Conservation (phyloP, 2,329 filamentous ascomycete genomes). For the Colletotrichum sp. region DNA sequence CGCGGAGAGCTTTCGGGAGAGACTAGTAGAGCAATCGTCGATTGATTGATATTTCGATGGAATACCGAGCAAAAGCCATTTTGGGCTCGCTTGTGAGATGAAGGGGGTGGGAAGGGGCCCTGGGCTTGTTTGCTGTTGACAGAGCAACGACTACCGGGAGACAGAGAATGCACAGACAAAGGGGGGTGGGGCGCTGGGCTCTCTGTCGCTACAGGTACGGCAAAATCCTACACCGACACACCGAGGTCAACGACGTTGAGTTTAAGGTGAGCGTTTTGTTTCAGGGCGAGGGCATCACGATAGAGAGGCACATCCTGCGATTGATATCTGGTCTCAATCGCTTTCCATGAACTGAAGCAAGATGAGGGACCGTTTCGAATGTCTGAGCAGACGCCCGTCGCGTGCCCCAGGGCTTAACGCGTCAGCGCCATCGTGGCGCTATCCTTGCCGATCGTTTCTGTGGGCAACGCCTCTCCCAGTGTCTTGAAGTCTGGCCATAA, state of each 20-base stretch:
- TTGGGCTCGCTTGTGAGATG: conserved; percentile 22
- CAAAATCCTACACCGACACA: conserved; percentile 12
- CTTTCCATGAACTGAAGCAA: not conserved
- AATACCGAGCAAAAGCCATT: conserved; percentile 6
- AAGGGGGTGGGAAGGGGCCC: conserved; percentile 18
- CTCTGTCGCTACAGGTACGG: conserved; percentile 8
- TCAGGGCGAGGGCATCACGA: not conserved
- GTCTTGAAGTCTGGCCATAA: not conserved
- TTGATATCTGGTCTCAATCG: not conserved
- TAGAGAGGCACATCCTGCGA: too few species aligned
- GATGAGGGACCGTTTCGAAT: not conserved
- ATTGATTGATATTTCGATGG: conserved; percentile 19
- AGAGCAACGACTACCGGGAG: conserved; percentile 15
- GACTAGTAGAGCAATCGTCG: conserved; percentile 3
- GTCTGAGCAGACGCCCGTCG: not conserved
- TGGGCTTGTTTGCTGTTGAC: conserved; percentile 21
- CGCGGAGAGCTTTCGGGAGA: not conserved
- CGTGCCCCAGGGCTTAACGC: not conserved
- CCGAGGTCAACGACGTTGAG: not conserved
- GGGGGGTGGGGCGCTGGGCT: conserved; percentile 4
- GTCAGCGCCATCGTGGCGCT: not conserved
- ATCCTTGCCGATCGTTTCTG: not conserved
- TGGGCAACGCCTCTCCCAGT: not conserved
- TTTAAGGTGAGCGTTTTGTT: not conserved
- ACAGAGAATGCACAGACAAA: conserved; percentile 14